Evolutionary conservation across 768 basidiomycete species (phyloP).

Genomic region (Pulveroboletus sp.): DNA sequence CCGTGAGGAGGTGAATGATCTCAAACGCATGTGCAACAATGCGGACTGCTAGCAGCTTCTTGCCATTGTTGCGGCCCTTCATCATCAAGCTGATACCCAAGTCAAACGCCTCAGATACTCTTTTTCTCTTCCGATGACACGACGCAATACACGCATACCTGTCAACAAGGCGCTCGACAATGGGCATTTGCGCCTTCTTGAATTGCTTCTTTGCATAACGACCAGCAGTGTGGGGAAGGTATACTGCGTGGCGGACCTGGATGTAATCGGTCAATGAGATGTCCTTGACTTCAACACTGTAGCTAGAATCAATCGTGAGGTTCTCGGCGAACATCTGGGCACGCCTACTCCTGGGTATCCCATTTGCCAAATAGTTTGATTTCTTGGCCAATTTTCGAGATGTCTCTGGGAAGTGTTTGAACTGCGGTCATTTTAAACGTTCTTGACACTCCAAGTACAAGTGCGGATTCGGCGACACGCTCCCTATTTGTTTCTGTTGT

Average conservation of each 20-base stretch:
- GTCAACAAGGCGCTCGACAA: slow-evolving; percentile 98
- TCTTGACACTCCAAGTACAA: slow-evolving; percentile 29
- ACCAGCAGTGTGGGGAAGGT: slow-evolving; percentile 97
- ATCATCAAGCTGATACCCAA: slow-evolving; percentile 83
- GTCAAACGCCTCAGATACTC: neutral
- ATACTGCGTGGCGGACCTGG: slow-evolving; percentile 96
- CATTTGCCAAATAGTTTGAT: slow-evolving; percentile 99
- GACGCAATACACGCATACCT: slow-evolving; percentile 46
- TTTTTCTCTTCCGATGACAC: neutral
- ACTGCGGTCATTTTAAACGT: slow-evolving; percentile 53
- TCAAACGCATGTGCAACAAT: slow-evolving; percentile 99
- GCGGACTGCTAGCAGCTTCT: slow-evolving; percentile 97
- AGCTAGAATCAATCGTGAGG: slow-evolving; percentile 15
- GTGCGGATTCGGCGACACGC: slow-evolving; percentile 21
- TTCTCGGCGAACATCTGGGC: neutral
- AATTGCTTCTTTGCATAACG: slow-evolving; percentile 99
- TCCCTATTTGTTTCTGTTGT: slow-evolving; percentile 23
- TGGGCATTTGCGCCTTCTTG: slow-evolving; percentile 99
- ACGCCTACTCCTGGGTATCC: slow-evolving; percentile 91
- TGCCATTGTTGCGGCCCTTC: slow-evolving; percentile 99
- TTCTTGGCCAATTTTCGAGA: slow-evolving; percentile 76
- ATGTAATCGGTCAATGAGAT: slow-evolving; percentile 99
- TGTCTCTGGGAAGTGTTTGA: slow-evolving; percentile 75
- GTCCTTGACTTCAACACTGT: slow-evolving; percentile 96
- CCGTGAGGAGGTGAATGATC: slow-evolving; percentile 99